phyloP scores from a whole-genome alignment of 2,329 filamentous ascomycete genomes.

The Aureobasidium leucospermi region DNA sequence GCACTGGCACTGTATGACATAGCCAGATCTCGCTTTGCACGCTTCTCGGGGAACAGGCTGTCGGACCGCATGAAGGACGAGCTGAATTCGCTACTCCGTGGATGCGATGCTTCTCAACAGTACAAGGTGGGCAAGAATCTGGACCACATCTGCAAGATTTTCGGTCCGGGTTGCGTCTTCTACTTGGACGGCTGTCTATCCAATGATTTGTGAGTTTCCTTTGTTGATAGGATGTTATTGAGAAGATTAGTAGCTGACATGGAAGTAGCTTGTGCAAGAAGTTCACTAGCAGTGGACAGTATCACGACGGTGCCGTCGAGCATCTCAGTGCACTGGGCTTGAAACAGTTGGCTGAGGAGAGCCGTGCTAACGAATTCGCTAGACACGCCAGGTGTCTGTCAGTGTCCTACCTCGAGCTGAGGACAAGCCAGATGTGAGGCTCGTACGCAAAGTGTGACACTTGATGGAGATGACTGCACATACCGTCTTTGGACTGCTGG shows the following conservation, averaged over 20 bases:
- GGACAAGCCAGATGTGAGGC: neutral
- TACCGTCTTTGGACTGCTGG: too few species aligned
- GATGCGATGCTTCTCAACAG: neutral
- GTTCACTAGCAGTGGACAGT: neutral
- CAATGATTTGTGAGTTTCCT: neutral
- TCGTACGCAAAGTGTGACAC: too few species aligned
- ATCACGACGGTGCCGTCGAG: neutral
- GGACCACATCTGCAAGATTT: neutral
- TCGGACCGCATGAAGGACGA: constrained; percentile 1
- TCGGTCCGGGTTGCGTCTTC: neutral
- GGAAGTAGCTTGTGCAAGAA: neutral
- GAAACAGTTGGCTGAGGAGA: neutral
- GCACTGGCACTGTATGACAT: neutral
- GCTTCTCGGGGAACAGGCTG: neutral
- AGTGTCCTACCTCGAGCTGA: neutral
- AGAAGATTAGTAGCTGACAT: neutral
- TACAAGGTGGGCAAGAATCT: neutral
- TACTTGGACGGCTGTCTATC: neutral
- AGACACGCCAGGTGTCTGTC: neutral
- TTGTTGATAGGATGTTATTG: neutral
- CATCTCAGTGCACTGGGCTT: neutral
- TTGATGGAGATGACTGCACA: too few species aligned
- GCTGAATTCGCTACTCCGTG: neutral
- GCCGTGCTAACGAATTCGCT: neutral
- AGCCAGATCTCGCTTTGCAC: neutral